Evolutionary conservation across 148 eudicot species (phyloP).

Genomic region (Heliosperma pusillum): DNA sequence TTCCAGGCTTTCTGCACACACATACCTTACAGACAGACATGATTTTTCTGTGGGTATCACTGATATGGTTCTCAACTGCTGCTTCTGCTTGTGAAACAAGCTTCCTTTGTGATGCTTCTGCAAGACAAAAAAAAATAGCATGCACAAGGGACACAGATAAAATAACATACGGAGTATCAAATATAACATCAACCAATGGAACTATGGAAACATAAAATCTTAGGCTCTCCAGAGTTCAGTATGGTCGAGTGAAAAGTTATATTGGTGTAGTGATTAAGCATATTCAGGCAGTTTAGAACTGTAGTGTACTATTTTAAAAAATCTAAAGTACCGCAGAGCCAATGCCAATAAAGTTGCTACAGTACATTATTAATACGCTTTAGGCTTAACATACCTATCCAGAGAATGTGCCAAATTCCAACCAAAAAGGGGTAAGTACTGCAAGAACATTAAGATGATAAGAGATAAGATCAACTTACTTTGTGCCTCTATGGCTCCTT

Average conservation of each 20-base stretch:
- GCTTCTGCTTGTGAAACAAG: slow-evolving; percentile 61
- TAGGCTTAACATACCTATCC: neutral
- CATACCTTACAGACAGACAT: slow-evolving; percentile 53
- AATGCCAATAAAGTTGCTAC: neutral
- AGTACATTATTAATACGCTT: neutral
- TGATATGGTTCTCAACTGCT: slow-evolving; percentile 55
- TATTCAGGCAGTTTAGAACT: neutral
- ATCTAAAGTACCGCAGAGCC: neutral
- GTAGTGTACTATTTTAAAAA: neutral
- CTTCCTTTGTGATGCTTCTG: slow-evolving; percentile 61
- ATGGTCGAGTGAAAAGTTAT: neutral
- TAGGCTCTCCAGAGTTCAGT: neutral
- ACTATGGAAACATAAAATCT: neutral
- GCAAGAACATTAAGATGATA: slow-evolving; percentile 2
- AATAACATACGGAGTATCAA: too few relatives aligned
- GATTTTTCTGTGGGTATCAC: slow-evolving; percentile 51
- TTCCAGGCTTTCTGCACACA: slow-evolving; percentile 22
- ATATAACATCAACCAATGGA: slow-evolving; percentile 1
- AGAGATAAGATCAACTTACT: slow-evolving; percentile 44
- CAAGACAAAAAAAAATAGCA: slow-evolving; percentile 9
- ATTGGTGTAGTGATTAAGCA: neutral
- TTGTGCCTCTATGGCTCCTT: slow-evolving; percentile 55
- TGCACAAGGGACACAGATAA: slow-evolving; percentile 10
- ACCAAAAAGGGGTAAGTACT: neutral
- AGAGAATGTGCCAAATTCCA: neutral